Conservation (phyloP, 371 early-diverging fungal genomes). For the Mucor indicus region DNA sequence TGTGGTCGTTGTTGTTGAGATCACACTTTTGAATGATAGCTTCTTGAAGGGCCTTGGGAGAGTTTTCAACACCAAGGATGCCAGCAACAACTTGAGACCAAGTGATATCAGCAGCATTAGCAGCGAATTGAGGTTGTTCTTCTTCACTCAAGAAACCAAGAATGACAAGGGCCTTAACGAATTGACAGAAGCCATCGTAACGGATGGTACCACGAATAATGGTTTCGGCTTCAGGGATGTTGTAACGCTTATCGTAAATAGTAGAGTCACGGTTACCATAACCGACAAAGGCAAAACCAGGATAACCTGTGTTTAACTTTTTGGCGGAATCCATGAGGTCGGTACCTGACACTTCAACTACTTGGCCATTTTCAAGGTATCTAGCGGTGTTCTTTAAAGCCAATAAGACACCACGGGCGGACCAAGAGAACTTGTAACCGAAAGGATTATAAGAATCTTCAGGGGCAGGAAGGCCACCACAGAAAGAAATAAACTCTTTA, state of each 20-base stretch:
- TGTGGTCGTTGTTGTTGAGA: conserved; percentile 47
- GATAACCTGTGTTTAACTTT: conserved; percentile 82
- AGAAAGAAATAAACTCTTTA: conserved; percentile 91
- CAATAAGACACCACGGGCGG: conserved; percentile 91
- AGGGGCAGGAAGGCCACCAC: conserved; percentile 98
- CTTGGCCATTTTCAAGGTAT: conserved; percentile 85
- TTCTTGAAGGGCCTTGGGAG: conserved; percentile 32
- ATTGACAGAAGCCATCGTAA: conserved; percentile 90
- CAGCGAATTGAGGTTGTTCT: conserved; percentile 60
- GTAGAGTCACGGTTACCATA: conserved; percentile 98
- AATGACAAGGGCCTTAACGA: conserved; percentile 89
- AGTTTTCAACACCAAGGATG: conserved; percentile 46
- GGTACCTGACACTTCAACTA: conserved; percentile 87
- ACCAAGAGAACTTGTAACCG: conserved; percentile 99
- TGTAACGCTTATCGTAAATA: conserved; percentile 90
- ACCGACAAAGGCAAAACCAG: conserved; percentile 83
- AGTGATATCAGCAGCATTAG: conserved; percentile 57
- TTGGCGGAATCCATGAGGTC: conserved; percentile 88
- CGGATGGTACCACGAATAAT: conserved; percentile 93
- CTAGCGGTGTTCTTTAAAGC: conserved; percentile 92
- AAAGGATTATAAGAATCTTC: conserved; percentile 96
- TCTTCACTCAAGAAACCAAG: conserved; percentile 90
- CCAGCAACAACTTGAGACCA: conserved; percentile 76
- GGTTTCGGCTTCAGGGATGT: conserved; percentile 93
- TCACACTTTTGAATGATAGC: conserved; percentile 48